phyloP scores from a whole-genome alignment of 768 basidiomycete species.

The Mycena leptocephala region DNA sequence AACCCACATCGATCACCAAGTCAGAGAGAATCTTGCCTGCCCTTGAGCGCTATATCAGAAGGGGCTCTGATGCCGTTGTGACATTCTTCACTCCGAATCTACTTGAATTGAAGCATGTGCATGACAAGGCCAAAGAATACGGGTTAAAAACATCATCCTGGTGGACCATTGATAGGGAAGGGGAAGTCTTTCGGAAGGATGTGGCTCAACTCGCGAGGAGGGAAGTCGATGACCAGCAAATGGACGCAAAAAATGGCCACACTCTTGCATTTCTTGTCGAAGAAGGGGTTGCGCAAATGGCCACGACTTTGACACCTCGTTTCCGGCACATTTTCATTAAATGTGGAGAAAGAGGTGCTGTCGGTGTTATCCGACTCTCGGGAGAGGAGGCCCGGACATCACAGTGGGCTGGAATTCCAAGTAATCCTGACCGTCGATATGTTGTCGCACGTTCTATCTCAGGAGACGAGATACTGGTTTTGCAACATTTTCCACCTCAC shows the following conservation, averaged over 20 bases:
- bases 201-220: conserved; percentile 73
- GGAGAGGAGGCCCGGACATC: conserved; percentile 57
- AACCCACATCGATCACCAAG: conserved; percentile 95
- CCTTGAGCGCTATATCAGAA: conserved; percentile 57
- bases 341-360: conserved; percentile 80
- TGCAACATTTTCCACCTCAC: conserved; percentile 83
- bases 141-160: conserved; percentile 72
- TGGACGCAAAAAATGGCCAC: conserved; percentile 46
- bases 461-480: conserved; percentile 66
- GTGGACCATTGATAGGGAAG: conserved; percentile 75
- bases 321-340: conserved; percentile 91
- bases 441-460: conserved; percentile 67
- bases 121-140: conserved; percentile 51
- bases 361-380: conserved; percentile 73
- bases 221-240: conserved; percentile 56
- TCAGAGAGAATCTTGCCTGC: conserved; percentile 80
- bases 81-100: conserved; percentile 90
- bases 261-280: conserved; percentile 76
- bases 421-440: conserved; percentile 61
- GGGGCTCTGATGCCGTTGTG: conserved; percentile 61
- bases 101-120: conserved; percentile 80
- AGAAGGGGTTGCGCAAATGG: conserved; percentile 85
- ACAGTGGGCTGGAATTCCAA: conserved; percentile 68
- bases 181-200: conserved; percentile 75
- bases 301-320: conserved; percentile 86